Conservation (phyloP, 2,329 filamentous ascomycete species). For the Metarhizium guizhouense region DNA sequence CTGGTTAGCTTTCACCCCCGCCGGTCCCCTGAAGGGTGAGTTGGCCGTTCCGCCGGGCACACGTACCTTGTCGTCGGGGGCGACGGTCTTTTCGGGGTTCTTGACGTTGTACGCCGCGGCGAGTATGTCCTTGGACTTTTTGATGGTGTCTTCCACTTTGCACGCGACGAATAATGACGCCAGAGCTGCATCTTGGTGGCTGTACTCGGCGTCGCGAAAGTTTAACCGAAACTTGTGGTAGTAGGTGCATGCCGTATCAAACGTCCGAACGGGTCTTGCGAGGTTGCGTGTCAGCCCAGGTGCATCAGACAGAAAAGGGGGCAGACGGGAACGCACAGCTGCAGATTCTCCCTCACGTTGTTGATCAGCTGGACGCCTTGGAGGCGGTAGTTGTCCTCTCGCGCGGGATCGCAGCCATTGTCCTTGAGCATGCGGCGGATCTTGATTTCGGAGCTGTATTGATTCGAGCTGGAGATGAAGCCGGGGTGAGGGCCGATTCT, state of each 20-base stretch:
- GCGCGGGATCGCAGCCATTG: conserved; percentile 62
- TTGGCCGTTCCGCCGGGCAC: background rate
- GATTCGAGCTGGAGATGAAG: conserved; percentile 42
- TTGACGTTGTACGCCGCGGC: conserved; percentile 86
- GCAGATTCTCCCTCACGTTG: conserved; percentile 67
- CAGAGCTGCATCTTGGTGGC: conserved; percentile 76
- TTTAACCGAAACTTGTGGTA: conserved; percentile 89
- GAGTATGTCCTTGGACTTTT: conserved; percentile 89
- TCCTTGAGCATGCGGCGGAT: conserved; percentile 64
- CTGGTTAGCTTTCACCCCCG: background rate
- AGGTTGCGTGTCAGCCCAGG: background rate
- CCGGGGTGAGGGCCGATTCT: conserved; percentile 35
- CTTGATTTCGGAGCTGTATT: conserved; percentile 75
- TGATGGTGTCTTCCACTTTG: conserved; percentile 96
- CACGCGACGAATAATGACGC: conserved; percentile 87
- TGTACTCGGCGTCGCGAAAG: conserved; percentile 79
- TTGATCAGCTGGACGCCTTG: conserved; percentile 88
- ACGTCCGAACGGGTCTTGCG: conserved; percentile 79
- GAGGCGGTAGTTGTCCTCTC: conserved; percentile 72
- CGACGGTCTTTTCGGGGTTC: conserved; percentile 54
- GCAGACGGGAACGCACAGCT: conserved; percentile 49
- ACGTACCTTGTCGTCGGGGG: conserved; percentile 72
- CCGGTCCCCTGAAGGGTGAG: too few species aligned
- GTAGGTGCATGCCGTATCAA: conserved; percentile 83
- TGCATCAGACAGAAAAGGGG: background rate